A percentile compares a stretch with the other conserved stretches of the same genome.
These are phyloP conservation scores for Dunaliella primolecta DNA, from an alignment of 139 green algal genomes.

Conservation along the genomic window DNA sequence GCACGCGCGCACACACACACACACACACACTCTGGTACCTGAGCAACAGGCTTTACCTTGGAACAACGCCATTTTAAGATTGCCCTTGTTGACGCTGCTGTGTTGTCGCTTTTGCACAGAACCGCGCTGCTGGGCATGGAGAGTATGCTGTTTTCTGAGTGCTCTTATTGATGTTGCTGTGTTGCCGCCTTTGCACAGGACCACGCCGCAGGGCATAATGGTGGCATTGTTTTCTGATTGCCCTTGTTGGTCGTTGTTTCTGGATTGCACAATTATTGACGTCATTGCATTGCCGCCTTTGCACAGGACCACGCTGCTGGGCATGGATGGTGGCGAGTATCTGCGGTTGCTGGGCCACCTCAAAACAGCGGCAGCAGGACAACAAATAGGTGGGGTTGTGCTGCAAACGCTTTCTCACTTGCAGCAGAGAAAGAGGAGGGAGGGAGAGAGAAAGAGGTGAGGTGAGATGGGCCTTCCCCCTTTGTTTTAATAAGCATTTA, in stretches of 20 bases:
- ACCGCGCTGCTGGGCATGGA: not conserved
- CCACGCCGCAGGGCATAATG: not conserved
- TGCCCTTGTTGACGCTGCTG: too few relatives aligned
- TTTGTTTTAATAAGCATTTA: not conserved
- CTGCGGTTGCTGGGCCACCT: not conserved
- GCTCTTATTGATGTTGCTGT: not conserved
- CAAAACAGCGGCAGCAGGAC: not conserved
- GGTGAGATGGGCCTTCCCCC: not conserved
- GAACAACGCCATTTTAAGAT: too few relatives aligned
- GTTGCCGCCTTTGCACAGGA: not conserved
- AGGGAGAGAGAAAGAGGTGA: too few relatives aligned
- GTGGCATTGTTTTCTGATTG: not conserved
- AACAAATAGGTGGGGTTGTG: not conserved
- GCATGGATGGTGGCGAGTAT: slow-evolving; percentile 59
- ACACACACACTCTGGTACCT: too few relatives aligned
- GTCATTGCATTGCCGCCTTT: too few relatives aligned
- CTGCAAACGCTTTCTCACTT: too few relatives aligned
- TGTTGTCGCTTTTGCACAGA: too few relatives aligned
- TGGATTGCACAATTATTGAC: too few relatives aligned
- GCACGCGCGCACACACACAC: too few relatives aligned
- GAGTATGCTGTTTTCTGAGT: not conserved
- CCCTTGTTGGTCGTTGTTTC: not conserved
- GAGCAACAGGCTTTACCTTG: too few relatives aligned
- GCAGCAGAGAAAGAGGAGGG: too few relatives aligned
- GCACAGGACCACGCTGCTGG: slow-evolving; percentile 22